Evolutionary conservation across 148 eudicot genomes (phyloP).

Genomic region (Simmondsia chinensis): DNA sequence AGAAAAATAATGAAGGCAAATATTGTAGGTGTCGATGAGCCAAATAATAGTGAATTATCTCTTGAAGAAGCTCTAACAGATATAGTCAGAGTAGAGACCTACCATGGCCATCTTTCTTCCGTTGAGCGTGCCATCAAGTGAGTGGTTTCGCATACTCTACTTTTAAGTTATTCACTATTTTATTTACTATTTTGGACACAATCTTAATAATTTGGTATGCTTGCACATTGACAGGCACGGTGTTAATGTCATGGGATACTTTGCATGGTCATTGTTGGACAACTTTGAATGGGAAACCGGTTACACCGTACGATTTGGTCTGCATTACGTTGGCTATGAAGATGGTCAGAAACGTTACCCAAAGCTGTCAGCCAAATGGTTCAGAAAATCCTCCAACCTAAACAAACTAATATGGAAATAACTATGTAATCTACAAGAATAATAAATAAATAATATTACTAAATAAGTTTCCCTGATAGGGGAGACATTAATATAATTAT

Average conservation of each 20-base stretch:
- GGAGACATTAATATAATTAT: no score
- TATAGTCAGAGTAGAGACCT: constrained; percentile 9
- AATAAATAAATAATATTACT: no score
- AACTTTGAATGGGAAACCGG: constrained; percentile 25
- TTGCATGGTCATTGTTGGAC: constrained; percentile 28
- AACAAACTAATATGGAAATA: no score
- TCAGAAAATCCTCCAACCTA: constrained; percentile 17
- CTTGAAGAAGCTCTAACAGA: constrained; percentile 17
- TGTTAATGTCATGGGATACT: constrained; percentile 19
- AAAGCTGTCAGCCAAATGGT: constrained; percentile 22
- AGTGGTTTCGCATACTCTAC: no score
- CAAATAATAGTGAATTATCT: constrained; percentile 10
- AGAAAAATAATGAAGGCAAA: no score
- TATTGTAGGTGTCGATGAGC: constrained; percentile 19
- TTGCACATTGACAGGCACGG: constrained; percentile 21
- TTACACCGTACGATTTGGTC: constrained; percentile 18
- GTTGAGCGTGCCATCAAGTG: constrained; percentile 7
- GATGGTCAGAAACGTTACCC: constrained; percentile 15
- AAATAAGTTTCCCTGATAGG: no score
- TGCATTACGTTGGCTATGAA: constrained; percentile 19
- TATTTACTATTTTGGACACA: no score
- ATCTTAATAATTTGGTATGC: no score
- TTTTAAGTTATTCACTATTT: no score
- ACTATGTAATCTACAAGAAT: no score
- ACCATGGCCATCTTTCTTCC: constrained; percentile 20